These are phyloP conservation scores for Peronospora farinosa DNA, from an alignment of 352 stramenopile species.

Conservation along the genomic window DNA sequence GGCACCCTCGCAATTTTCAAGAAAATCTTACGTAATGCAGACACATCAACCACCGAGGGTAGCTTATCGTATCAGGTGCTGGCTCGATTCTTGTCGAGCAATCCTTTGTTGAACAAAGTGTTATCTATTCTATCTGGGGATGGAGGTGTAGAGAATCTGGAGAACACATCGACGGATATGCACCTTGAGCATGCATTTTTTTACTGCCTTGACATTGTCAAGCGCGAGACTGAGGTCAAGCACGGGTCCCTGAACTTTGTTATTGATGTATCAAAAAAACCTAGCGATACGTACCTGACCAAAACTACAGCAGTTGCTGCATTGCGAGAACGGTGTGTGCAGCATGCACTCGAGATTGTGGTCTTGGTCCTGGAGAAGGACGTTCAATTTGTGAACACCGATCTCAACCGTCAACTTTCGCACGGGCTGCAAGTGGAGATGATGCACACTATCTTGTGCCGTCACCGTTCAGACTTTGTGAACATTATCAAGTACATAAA, in stretches of 20 bases:
- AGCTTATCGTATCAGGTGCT: constrained; percentile 65
- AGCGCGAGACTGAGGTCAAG: constrained; percentile 61
- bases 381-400: constrained; percentile 53
- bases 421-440: constrained; percentile 68
- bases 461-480: constrained; percentile 66
- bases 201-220: constrained; percentile 74
- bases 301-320: constrained; percentile 44
- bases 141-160: constrained; percentile 63
- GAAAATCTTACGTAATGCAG: constrained; percentile 55
- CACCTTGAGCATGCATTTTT: constrained; percentile 78
- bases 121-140: constrained; percentile 63
- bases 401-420: constrained; percentile 48
- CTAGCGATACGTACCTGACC: constrained; percentile 42
- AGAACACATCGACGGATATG: constrained; percentile 63
- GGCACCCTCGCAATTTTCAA: constrained; percentile 70
- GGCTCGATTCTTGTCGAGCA: constrained; percentile 61
- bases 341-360: constrained; percentile 73
- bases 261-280: constrained; percentile 42
- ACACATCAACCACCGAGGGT: constrained; percentile 39
- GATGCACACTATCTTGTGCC: constrained; percentile 69
- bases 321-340: constrained; percentile 60
- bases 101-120: constrained; percentile 59
- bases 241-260: constrained; percentile 66
- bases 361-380: constrained; percentile 71
- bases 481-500: constrained; percentile 81